Evolutionary conservation across 345 rosid species (phyloP), one percentile per base, ranked within the genome.

Genomic region (Reutealis trisperma): DNA sequence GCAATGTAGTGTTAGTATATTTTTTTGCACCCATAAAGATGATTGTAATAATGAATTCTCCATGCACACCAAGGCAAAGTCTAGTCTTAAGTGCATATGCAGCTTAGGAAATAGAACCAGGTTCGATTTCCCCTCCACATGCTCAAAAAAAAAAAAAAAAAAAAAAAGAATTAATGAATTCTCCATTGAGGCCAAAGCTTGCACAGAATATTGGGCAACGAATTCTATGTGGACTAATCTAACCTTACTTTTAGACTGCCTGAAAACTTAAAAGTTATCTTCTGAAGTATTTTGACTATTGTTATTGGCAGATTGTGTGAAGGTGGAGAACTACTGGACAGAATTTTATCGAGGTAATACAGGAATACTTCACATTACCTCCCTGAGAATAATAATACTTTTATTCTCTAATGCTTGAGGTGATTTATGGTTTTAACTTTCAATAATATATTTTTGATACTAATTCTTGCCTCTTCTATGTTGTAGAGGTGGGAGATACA

Each of bases 321-420:
- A 89, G 99, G 98, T 80, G 97, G 99, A 71, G 99, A 96, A 81
- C 81, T 92, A 14, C 85, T 96, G 73, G 99, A 94, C 73, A 88
- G 95, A 83, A 94, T 96, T 80, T 85, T 96, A 80, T 83, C 92
- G 4, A 90, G 97, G 98, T 92, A 89, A 49, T 24, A 30, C 37
- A 21, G 19, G 16, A 16, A 68, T 27, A 37, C 30, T 15, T 27
- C 8, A 19, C 42, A 16, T 52, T 18, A 25, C 72, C 14, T 49
- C 8, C 7, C 2, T 45, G 57, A 54, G 72, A 37, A 65, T 6
- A 41, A 18, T 47, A 54, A 2, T 16, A 4, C 22, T 52, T 49
- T 34, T 30, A 30, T n/a, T 49, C 21, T 37, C 63, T 32, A 34
- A 37, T 27, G 22, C 11, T 58, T 52, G 8, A 34, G 32, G 24